A percentile compares a stretch with the other conserved stretches of the same genome.
phyloP scores from a whole-genome alignment of 495 filamentous ascomycete genomes.

The Gamarada debralockiae region DNA sequence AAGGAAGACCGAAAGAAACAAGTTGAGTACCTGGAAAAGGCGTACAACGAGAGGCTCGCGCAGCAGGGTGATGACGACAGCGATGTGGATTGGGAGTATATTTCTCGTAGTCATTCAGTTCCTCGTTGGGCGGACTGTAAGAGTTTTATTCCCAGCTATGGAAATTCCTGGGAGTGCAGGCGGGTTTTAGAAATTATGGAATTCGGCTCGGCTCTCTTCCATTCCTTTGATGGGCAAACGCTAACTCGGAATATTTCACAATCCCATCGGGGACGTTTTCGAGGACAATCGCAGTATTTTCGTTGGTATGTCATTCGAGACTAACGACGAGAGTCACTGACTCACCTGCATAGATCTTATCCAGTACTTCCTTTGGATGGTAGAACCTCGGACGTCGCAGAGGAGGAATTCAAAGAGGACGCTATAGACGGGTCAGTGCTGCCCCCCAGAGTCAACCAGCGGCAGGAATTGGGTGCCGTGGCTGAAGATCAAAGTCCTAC shows the following conservation, averaged over 20 bases:
- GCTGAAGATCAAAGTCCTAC: constrained; percentile 10
- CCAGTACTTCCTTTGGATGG: constrained; percentile 37
- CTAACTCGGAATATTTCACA: too few relatives aligned
- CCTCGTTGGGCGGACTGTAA: neutral
- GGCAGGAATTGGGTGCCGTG: constrained; percentile 17
- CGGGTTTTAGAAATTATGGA: too few relatives aligned
- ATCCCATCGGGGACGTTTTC: too few relatives aligned
- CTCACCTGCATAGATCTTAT: constrained; percentile 33
- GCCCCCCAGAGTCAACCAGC: too few relatives aligned
- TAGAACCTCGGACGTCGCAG: neutral
- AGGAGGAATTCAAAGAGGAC: neutral
- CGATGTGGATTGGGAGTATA: constrained; percentile 47
- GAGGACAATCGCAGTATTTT: too few relatives aligned
- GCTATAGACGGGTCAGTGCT: too few relatives aligned
- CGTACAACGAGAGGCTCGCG: constrained; percentile 38
- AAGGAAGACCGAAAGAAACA: constrained; percentile 40
- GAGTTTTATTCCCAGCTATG: too few relatives aligned
- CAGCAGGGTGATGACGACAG: constrained; percentile 29
- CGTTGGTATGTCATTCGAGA: too few relatives aligned
- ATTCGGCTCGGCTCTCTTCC: too few relatives aligned
- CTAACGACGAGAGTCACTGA: too few relatives aligned
- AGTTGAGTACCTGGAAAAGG: constrained; percentile 41
- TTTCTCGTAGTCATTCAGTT: constrained; percentile 15
- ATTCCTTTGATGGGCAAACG: too few relatives aligned
- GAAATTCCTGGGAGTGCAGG: too few relatives aligned